Base-by-base conservation (phyloP, 371 early-diverging fungal genomes). In the Mortierella sp. region DNA sequence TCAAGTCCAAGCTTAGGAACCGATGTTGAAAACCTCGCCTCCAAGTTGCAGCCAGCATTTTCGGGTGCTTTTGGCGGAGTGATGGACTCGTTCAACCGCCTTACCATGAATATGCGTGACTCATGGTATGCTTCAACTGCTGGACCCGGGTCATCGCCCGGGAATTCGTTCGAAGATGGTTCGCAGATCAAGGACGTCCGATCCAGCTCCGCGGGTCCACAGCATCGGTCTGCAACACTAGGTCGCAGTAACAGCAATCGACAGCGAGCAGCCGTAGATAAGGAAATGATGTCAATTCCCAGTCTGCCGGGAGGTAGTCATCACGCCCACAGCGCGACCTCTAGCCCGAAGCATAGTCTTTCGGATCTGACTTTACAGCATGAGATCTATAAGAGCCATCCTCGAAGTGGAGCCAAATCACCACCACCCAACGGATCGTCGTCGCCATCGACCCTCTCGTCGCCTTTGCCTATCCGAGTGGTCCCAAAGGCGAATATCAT, bases 21-120 rank as follows among this genome's bases (percentile, higher is more conserved):
- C 14, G 49, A 48, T 7, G 47, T 67, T 18, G 73, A 72, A 23
- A 69, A 58, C 7, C 21, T 72, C 46, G 54, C 76, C 2, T 60
- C 65, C 61, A 74, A 69, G 38, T 28, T 68, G 6, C 68, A 64
- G 28, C 57, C 65, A 31, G 76, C 76, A 8, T 28, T 67, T 12
- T 50, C 74, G 0, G 74, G 68, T 13, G 73, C 73, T 8, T 64
- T 73, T 50, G 61, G 64, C 4, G 73, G 67, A 2, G 74, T 71
- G 5, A 67, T 66, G 7, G 67, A 72, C 34, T 66, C 66, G 5
- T 50, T 74, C 43, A 69, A 61, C 24, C 48, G 76, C 19, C 28
- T 72, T 16, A 66, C 72, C 4, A 64, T 64, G 60, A 71, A 71
- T 45, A 64, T 72, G n/a, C 72, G 72, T 0, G 72, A 72, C 10